A percentile compares a stretch with the other conserved stretches of the same genome.
Evolutionary conservation across 768 basidiomycete genomes (phyloP).

Genomic region (Leucosporidium creatinivorum): DNA sequence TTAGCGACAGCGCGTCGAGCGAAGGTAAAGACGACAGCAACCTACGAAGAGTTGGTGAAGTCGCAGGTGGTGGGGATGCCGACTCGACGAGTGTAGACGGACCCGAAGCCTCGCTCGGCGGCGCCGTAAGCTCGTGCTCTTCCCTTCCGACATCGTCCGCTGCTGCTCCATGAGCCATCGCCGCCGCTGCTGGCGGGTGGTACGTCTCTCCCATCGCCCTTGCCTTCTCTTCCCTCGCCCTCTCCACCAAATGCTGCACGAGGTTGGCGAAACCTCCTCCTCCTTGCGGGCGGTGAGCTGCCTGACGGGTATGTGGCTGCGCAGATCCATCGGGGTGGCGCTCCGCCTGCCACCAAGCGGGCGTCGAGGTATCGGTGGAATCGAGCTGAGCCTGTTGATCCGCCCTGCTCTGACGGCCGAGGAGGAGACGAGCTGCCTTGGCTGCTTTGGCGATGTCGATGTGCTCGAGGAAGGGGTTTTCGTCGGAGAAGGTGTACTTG

Average conservation of each 20-base stretch:
- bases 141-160: neutral
- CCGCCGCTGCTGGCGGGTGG: neutral
- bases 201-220: neutral
- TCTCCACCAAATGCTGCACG: conserved; percentile 28
- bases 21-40: too few relatives aligned
- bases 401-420: conserved; percentile 40
- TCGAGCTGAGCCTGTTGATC: neutral
- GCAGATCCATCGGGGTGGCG: neutral
- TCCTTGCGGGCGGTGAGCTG: too few relatives aligned
- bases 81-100: too few relatives aligned
- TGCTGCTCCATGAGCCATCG: neutral
- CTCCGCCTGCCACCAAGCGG: neutral
- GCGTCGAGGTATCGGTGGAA: neutral
- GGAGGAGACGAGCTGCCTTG: conserved; percentile 42
- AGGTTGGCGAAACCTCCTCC: conserved; percentile 25
- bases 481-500: conserved; percentile 47
- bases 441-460: conserved; percentile 46
- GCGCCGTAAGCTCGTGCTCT: neutral
- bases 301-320: neutral
- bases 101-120: too few relatives aligned
- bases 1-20: too few relatives aligned
- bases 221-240: conserved; percentile 31
- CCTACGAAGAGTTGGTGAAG: too few relatives aligned
- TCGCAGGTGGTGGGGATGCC: too few relatives aligned
- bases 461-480: conserved; percentile 45